Base-by-base conservation (phyloP, 1,284 basidiomycete genomes). In the Waitea zeae region DNA sequence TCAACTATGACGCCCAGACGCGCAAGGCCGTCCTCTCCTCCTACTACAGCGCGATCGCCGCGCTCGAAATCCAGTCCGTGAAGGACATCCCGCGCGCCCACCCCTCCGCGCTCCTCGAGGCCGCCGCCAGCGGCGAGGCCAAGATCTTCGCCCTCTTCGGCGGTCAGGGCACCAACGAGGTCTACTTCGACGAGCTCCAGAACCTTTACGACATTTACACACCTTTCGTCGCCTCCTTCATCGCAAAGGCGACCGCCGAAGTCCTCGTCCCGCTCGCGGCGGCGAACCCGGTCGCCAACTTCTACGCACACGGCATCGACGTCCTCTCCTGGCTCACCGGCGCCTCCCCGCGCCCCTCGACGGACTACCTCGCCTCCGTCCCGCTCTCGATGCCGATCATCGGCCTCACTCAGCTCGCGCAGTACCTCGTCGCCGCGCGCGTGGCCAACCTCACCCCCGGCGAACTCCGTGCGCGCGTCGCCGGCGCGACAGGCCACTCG, bases 101-200 rank as follows among this genome's bases (percentile, higher is more conserved):
- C 24, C 47, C 71, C 29, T 77, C 83, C 20, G 79, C 83, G 5
- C 71, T 97, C 26, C 60, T 97, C 41, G 57, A 65, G 13, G 79
- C 83, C 18, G 77, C 77, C 31, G 66, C 81, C 36, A n/a, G n/a
- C n/a, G n/a, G n/a, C n/a, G n/a, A n/a, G n/a, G 79, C 88, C 20
- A 80, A 82, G 40, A 61, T 95, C 43, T 96, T 84, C 59, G 93
- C 86, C 38, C 64, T 98, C 38, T 98, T 98, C 49, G 93, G 93
- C 42, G 95, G 95, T n/a, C 93, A 98, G 57, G 93, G 93, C 44
- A 88, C 83, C 44, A 97, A 97, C 56, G 93, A 98, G 58, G 83
- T 93, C 42, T 97, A 97, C 62, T 90, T 96, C 54, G 83, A 92
- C 52, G 93, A 97, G 62, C 72, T 98, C 14, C 84, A 95, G 59